Base-by-base conservation (phyloP, 805 yeast species). In the Kurtzmaniella fragi region DNA sequence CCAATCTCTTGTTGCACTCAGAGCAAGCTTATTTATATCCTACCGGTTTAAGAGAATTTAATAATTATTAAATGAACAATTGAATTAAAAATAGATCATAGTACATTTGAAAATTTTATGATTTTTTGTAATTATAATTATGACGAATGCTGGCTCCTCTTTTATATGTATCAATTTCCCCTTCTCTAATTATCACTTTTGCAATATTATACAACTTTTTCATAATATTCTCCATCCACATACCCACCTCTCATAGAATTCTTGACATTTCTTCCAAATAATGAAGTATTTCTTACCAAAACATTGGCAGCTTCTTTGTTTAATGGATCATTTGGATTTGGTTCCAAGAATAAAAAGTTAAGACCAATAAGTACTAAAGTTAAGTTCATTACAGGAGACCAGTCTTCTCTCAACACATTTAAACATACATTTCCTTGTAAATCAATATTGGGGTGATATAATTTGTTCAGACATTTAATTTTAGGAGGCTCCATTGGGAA, bases 401-500 rank as follows among this genome's bases (percentile, higher is more conserved):
- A 91, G 58, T 91, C 98, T 57, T 90, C 96, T 49, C 98, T 70
- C 42, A 91, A 68, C 28, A 91, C 90, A 56, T 91, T 91, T 43
- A 91, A 71, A 56, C 99, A 91, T 5, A 91, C 85, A 54, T 89
- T 91, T 0, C 98, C 98, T 32, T 85, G 83, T 15, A 78, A 56
- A 57, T 91, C 96, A 47, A 91, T 91, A 54, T 91, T 91, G 10
- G 99, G 99, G 57, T 91, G 99, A 62, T 84, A 91, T 4, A 91
- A 85, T 53, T 73, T 80, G 38, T 80, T 75, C 25, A 69, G 38
- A 50, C 95, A 84, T 48, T 75, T 73, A 39, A 89, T 88, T 54
- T 80, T 84, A 8, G 99, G 99, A 7, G 97, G 89, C 37, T 85
- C 93, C 41, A 90, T 93, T 2, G 99, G 99, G 61, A 81, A 91